Base-by-base conservation (phyloP, 306 rosid genomes). In the Mimosa bimucronata region DNA sequence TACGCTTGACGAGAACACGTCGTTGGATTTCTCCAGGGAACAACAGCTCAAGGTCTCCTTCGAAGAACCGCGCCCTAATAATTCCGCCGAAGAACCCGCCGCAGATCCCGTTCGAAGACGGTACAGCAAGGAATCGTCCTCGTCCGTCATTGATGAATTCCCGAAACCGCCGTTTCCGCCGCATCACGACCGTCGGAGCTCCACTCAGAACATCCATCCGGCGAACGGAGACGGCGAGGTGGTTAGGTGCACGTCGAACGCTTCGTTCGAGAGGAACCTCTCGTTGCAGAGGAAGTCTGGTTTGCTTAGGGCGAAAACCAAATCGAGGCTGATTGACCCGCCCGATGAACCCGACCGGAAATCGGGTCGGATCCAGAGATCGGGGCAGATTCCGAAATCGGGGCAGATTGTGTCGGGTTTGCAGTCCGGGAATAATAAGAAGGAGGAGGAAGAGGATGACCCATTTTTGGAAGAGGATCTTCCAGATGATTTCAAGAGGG, bases 251-350 rank as follows among this genome's bases (percentile, higher is more conserved):
- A 82, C 96, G 29, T 89, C 99, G 0, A 95, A 95, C 58, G 85
- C 88, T 14, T 91, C 92, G 6, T 89, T 87, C 29, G 85, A 86
- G 9, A 83, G 92, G n/a, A 89, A 82, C 15, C 31, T 74, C 19
- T 86, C 98, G 40, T 82, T 91, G 83, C 98, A 25, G 81, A 86
- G 82, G 34, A 87, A 66, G 60, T 89, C 96, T 0, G 31, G 75
- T 2, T 77, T 93, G 83, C 15, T 87, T 71, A 86, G 83, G 73
- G 19, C 86, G 1, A 95, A 87, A 81, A 90, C 97, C 0, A 84
- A 61, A 88, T 93, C 98, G 1, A 87, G 99, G 40, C 66, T 95
- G 31, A 11, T 91, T n/a, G 98, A 91, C 91, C 99, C 97, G 21
- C 97, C 94, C 0, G 96, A 85, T 0, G 92, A 90, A 3, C 81